Evolutionary conservation across 1,284 basidiomycete genomes (phyloP), one percentile per base, ranked within the genome.

Genomic region (Hemileia vastatrix): DNA sequence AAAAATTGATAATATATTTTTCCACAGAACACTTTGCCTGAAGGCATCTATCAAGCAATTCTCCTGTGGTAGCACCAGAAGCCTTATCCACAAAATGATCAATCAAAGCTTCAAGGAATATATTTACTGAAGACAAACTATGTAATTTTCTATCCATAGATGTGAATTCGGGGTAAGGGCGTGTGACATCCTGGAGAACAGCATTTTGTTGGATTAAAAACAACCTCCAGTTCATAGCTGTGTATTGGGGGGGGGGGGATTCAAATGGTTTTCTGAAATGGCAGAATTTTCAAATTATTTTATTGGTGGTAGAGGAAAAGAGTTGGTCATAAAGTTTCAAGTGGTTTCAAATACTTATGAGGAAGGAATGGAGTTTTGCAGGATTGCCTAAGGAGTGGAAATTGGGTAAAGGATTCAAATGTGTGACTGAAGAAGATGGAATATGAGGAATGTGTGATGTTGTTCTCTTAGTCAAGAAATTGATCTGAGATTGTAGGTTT

Each of bases 211-310:
- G 45, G 2, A 57, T 11, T 13, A 57, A 11, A 2, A 18, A 45
- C 3, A 57, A 31, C 43, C 44, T 47, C 54, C 54, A 55, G 54
- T 55, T 55, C n/a, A n/a, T n/a, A n/a, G n/a, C n/a, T n/a, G n/a
- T n/a, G n/a, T n/a, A n/a, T n/a, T n/a, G n/a, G n/a, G n/a, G n/a
- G n/a, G n/a, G n/a, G n/a, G n/a, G n/a, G n/a, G n/a, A n/a, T n/a
- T n/a, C n/a, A 15, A 44, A 55, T n/a, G n/a, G n/a, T n/a, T n/a
- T n/a, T n/a, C n/a, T n/a, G 19, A 44, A 55, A 55, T 33, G 45
- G 11, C 36, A 40, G 15, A 27, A 5, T 15, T n/a, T 5, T 3
- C 31, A 8, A 6, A n/a, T 9, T 5, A 32, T 27, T 8, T 47
- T 31, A 13, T n/a, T 45, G 33, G 45, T 47, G 2, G 6, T 2